Evolutionary conservation across 306 rosid species (phyloP), one percentile per base, ranked within the genome.

Genomic region (Gleditsia sinensis): DNA sequence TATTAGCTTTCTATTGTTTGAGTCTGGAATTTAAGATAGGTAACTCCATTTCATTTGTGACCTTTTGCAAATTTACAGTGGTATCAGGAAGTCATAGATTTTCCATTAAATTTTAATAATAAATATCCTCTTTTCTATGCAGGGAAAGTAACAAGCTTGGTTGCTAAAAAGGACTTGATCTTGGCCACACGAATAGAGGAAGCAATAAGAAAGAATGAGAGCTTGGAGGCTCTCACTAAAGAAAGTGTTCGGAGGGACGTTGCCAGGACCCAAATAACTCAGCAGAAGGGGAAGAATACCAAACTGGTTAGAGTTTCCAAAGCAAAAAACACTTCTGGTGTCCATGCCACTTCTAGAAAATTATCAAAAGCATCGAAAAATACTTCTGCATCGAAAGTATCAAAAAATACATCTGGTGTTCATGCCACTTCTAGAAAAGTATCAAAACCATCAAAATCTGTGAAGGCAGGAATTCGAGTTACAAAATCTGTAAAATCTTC

Each of bases 71-170:
- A 46, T 32, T 36, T 56, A 58, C 48, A 24, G 2, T 7, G 51
- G 53, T 43, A 33, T 33, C 53, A 42, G 45, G 75, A 71, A 39
- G 71, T 28, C 19, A 11, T 33, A 45, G 14, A 42, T 21, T 32
- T 39, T n/a, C 6, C 1, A 17, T 37, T 27, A 50, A 12, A 45
- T 36, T 53, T 16, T 28, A 28, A 3, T 59, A 17, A 19, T 30
- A 70, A 68, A 74, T 23, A 17, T 9, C 27, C 63, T 24, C 24
- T 11, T 55, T 71, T 27, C 59, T 75, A 16, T 82, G 65, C 86
- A 94, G 99, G 99, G 84, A 94, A 92, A 78, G 96, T 94, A 78
- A 94, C 99, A 7, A 92, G 99, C 82, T 86, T 94, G 88, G 88
- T 92, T 58, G 81, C 93, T 8, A 92, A 75, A 81, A 94, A 64